Percentiles rank a stretch among this genome's conserved stretches.
Conservation (phyloP, 768 basidiomycete genomes). For the Dacryopinax primogenitus region DNA sequence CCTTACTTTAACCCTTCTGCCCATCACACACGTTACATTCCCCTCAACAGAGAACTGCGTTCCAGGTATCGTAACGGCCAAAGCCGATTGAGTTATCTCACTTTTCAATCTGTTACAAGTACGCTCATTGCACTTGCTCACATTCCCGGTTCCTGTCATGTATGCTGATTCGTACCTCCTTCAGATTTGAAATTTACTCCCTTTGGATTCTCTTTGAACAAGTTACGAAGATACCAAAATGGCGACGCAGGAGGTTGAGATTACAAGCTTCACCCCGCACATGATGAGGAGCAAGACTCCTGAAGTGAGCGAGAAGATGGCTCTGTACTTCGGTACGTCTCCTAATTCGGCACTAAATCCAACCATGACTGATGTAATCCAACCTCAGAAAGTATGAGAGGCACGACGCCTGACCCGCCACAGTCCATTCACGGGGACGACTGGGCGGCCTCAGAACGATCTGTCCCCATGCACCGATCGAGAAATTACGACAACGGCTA, state of each 20-base stretch:
- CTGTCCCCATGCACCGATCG: background rate
- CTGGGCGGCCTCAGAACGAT: background rate
- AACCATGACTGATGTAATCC: background rate
- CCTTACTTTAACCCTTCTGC: background rate
- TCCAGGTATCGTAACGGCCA: background rate
- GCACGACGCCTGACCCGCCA: background rate
- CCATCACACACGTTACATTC: background rate
- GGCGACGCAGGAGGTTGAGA: background rate
- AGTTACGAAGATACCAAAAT: background rate
- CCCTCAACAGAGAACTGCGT: background rate
- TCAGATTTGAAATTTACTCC: background rate
- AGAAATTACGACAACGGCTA: constrained; percentile 1
- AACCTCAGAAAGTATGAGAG: background rate
- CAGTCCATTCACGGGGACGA: background rate
- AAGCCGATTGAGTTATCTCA: background rate
- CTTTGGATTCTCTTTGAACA: background rate
- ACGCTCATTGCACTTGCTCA: background rate
- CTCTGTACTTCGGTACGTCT: background rate
- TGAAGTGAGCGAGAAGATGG: constrained; percentile 7
- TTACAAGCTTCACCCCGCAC: background rate
- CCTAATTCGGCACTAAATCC: background rate
- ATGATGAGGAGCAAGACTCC: constrained; percentile 1
- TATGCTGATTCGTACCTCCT: background rate
- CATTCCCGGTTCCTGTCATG: background rate
- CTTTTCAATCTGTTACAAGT: background rate